These are phyloP conservation scores for Epichloe baconii DNA, from an alignment of 2,329 filamentous ascomycete genomes.

Conservation along the genomic window DNA sequence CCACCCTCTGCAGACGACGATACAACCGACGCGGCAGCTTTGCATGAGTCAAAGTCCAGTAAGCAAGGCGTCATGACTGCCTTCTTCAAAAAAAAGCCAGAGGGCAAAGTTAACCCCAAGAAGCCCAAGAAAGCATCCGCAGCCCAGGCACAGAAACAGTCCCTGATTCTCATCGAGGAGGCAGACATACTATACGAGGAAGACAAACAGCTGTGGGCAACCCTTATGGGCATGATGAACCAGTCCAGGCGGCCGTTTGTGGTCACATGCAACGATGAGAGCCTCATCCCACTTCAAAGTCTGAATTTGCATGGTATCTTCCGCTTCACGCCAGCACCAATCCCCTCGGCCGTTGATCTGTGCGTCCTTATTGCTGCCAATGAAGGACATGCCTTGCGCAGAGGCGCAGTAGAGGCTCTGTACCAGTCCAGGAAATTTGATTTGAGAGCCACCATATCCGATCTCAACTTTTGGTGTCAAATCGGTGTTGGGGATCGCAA, in stretches of 20 bases:
- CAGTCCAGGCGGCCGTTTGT: slow-evolving; percentile 87
- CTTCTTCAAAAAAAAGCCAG: slow-evolving; percentile 56
- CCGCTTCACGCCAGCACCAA: slow-evolving; percentile 54
- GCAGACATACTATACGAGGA: slow-evolving; percentile 90
- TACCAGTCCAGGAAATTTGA: slow-evolving; percentile 60
- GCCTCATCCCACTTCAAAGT: slow-evolving; percentile 58
- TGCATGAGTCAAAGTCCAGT: slow-evolving; percentile 47
- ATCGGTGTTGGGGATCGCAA: slow-evolving; percentile 84
- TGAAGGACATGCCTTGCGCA: slow-evolving; percentile 70
- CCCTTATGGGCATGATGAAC: slow-evolving; percentile 61
- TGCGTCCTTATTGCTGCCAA: slow-evolving; percentile 71
- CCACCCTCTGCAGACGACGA: slow-evolving; percentile 16
- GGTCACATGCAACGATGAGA: slow-evolving; percentile 89
- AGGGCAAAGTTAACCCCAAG: slow-evolving; percentile 14
- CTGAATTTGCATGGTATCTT: slow-evolving; percentile 79
- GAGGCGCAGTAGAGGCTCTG: slow-evolving; percentile 53
- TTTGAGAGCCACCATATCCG: slow-evolving; percentile 66
- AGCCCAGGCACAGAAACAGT: slow-evolving; percentile 65
- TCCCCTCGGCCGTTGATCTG: slow-evolving; percentile 63
- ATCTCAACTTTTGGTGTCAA: slow-evolving; percentile 95
- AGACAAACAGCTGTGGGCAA: slow-evolving; percentile 89
- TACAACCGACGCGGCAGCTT: slow-evolving; percentile 16
- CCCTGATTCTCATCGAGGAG: slow-evolving; percentile 85
- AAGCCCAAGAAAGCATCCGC: slow-evolving; percentile 19
- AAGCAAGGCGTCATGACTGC: slow-evolving; percentile 68